Conservation (phyloP, 306 rosid genomes). For the Sophora flavescens region DNA sequence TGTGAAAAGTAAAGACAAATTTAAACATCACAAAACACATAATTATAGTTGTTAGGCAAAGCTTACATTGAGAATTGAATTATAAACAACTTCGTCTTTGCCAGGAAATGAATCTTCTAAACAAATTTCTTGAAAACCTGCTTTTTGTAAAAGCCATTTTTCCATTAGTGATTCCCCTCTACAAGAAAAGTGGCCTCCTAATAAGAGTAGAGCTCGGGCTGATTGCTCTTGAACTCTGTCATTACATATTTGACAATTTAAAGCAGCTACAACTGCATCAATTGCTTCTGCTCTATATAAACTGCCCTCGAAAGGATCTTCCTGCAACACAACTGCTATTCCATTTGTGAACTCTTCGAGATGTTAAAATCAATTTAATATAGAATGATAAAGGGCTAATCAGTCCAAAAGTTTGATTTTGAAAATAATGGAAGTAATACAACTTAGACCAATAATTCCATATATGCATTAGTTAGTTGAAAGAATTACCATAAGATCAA, state of each 20-base stretch:
- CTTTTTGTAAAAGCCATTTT: conserved; percentile 69
- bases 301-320: conserved; percentile 66
- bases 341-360: conserved; percentile 63
- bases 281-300: conserved; percentile 85
- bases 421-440: neutral
- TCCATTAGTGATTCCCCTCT: conserved; percentile 68
- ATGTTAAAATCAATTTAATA: conserved; percentile 5
- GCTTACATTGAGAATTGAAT: conserved; percentile 54
- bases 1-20: conserved; percentile 20
- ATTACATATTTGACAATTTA: conserved; percentile 54
- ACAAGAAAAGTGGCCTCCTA: conserved; percentile 73
- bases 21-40: neutral
- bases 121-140: conserved; percentile 63
- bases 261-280: conserved; percentile 63
- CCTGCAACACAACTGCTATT: conserved; percentile 88
- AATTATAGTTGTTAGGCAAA: neutral
- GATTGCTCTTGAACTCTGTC: conserved; percentile 66
- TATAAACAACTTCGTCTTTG: conserved; percentile 50
- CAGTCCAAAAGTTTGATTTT: neutral
- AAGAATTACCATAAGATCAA: conserved; percentile 84
- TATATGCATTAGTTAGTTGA: conserved; percentile 25
- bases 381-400: neutral
- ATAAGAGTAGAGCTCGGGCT: conserved; percentile 68
- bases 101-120: conserved; percentile 50
- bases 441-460: conserved; percentile 19